Conservation (phyloP, 2,329 filamentous ascomycete genomes). For the Fusarium napiforme region DNA sequence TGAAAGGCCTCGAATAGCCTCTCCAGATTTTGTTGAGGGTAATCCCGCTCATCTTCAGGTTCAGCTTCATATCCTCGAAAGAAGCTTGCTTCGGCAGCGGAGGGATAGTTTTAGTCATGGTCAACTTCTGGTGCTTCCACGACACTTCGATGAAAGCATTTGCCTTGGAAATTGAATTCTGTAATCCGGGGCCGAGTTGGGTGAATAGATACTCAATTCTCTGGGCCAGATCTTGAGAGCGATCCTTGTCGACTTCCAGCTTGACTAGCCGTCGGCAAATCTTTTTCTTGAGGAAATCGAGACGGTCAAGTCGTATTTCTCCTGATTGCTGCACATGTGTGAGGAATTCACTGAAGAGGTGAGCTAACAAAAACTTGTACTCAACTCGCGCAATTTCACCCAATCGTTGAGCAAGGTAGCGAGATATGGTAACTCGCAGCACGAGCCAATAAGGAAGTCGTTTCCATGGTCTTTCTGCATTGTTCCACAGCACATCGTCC, state of each 20-base stretch:
- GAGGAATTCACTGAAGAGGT: slow-evolving; percentile 60
- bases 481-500: slow-evolving; percentile 68
- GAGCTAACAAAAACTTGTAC: slow-evolving; percentile 68
- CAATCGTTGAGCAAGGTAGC: slow-evolving; percentile 57
- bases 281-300: slow-evolving; percentile 42
- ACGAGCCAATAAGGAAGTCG: slow-evolving; percentile 71
- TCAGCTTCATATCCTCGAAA: slow-evolving; percentile 24
- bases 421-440: slow-evolving; percentile 67
- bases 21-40: slow-evolving; percentile 20
- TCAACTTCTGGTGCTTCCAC: slow-evolving; percentile 37
- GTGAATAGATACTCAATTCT: slow-evolving; percentile 34
- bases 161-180: slow-evolving; percentile 14
- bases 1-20: slow-evolving; percentile 19
- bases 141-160: slow-evolving; percentile 24
- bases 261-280: slow-evolving; percentile 42
- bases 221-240: slow-evolving; percentile 7
- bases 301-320: slow-evolving; percentile 24
- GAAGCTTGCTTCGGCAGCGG: slow-evolving; percentile 33
- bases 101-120: slow-evolving; percentile 35
- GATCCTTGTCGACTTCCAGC: slow-evolving; percentile 36
- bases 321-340: slow-evolving; percentile 45
- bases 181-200: slow-evolving; percentile 19
- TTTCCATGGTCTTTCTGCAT: slow-evolving; percentile 68
- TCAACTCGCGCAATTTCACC: slow-evolving; percentile 46
- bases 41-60: slow-evolving; percentile 30